Evolutionary conservation across 345 rosid species (phyloP).

Genomic region (Moricandia arvensis): DNA sequence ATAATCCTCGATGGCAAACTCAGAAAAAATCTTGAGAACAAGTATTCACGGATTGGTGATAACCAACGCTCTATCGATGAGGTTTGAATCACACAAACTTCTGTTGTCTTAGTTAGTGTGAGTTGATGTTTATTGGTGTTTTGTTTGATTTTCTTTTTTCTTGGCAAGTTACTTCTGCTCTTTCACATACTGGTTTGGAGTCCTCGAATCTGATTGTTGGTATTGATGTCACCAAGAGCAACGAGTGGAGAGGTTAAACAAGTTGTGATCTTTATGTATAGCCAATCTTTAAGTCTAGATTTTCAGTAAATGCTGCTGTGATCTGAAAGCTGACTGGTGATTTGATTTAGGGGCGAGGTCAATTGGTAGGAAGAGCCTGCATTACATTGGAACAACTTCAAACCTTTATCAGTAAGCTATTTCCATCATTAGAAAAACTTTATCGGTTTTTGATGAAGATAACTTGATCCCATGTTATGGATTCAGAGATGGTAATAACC

Average conservation of each 20-base stretch:
- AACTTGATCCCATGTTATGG: constrained; percentile 83
- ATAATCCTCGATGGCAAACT: constrained; percentile 32
- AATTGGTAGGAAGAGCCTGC: constrained; percentile 64
- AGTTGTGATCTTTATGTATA: not conserved
- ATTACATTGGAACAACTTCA: constrained; percentile 56
- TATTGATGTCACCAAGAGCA: constrained; percentile 94
- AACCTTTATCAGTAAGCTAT: constrained; percentile 90
- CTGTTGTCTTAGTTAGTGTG: too few relatives aligned
- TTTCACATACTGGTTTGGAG: constrained; percentile 78
- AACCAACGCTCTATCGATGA: too few relatives aligned
- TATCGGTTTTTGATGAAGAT: constrained; percentile 45
- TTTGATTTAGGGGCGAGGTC: constrained; percentile 62
- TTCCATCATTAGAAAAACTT: too few relatives aligned
- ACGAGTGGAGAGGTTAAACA: constrained; percentile 83
- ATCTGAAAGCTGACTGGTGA: not conserved
- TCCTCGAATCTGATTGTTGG: constrained; percentile 95
- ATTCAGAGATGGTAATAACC: constrained; percentile 53
- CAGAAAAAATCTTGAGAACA: constrained; percentile 45
- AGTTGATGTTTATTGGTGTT: not conserved
- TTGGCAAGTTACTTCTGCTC: constrained; percentile 63
- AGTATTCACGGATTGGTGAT: constrained; percentile 59
- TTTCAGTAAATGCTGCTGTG: not conserved
- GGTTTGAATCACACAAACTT: too few relatives aligned
- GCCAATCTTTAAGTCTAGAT: not conserved
- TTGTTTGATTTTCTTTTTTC: not conserved